These are phyloP conservation scores for Delitschia confertaspora DNA, from an alignment of 495 filamentous ascomycete species.

Conservation along the genomic window DNA sequence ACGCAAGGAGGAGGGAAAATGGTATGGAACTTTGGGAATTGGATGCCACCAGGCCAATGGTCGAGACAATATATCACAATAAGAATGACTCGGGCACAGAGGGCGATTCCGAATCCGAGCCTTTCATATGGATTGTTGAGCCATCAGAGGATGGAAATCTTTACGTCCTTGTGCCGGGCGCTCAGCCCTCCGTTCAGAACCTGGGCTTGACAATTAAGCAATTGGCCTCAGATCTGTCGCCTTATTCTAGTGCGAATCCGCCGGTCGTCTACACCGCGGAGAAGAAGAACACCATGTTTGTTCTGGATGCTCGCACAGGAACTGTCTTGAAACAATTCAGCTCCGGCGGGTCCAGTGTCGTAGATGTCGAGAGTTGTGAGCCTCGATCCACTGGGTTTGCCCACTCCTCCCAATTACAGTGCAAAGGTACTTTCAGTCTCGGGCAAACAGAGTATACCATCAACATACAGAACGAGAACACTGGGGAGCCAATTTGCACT, in stretches of 20 bases:
- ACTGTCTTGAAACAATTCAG: conserved; percentile 60
- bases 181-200: conserved; percentile 51
- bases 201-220: conserved; percentile 70
- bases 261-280: conserved; percentile 71
- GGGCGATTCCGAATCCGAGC: conserved; percentile 57
- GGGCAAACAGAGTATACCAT: conserved; percentile 84
- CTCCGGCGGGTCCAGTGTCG: conserved; percentile 46
- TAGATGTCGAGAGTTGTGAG: conserved; percentile 47
- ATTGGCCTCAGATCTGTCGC: conserved; percentile 58
- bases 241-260: conserved; percentile 55
- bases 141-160: conserved; percentile 79
- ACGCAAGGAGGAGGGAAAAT: conserved; percentile 82
- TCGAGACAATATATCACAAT: conserved; percentile 78
- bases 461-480: conserved; percentile 65
- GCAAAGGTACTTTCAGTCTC: conserved; percentile 63
- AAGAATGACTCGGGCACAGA: conserved; percentile 53
- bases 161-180: conserved; percentile 71
- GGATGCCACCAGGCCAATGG: conserved; percentile 72
- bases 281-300: conserved; percentile 72
- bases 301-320: conserved; percentile 77
- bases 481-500: conserved; percentile 72
- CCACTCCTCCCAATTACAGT: conserved; percentile 64
- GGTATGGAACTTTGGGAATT: conserved; percentile 77
- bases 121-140: conserved; percentile 91
- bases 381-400: conserved; percentile 44